Evolutionary conservation across 2,329 filamentous ascomycete species (phyloP).

Genomic region (Epichloe coenophiala): DNA sequence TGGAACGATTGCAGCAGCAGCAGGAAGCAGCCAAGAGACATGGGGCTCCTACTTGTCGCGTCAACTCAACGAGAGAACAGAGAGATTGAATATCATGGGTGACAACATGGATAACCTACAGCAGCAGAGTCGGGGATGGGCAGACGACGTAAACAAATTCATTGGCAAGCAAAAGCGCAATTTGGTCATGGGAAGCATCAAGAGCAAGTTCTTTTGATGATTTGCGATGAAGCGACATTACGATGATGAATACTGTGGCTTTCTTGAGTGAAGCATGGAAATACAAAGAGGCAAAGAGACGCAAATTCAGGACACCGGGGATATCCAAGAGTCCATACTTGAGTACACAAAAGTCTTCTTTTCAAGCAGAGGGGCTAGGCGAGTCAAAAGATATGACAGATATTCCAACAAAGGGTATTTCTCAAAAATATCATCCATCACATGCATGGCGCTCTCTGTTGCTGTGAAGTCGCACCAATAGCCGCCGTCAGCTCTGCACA

Average conservation of each 20-base stretch:
- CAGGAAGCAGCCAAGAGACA: conserved; percentile 35
- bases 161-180: conserved; percentile 80
- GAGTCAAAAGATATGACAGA: conserved; percentile 1
- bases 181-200: conserved; percentile 57
- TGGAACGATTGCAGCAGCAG: conserved; percentile 14
- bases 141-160: conserved; percentile 78
- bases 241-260: background rate
- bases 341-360: background rate
- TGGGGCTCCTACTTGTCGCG: conserved; percentile 73
- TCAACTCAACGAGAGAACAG: conserved; percentile 80
- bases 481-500: conserved; percentile 10
- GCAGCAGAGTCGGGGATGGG: conserved; percentile 69
- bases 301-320: too few relatives aligned
- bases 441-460: conserved; percentile 4
- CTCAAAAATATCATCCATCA: conserved; percentile 6
- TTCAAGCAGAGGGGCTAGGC: too few relatives aligned
- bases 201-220: conserved; percentile 40
- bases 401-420: conserved; percentile 7
- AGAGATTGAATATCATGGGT: conserved; percentile 69
- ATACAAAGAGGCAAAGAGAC: background rate
- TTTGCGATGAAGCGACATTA: background rate
- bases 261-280: background rate
- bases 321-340: background rate
- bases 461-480: conserved; percentile 10
- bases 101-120: conserved; percentile 77